Base-by-base conservation (phyloP, 345 rosid species). In the Raphanus raphanistrum region DNA sequence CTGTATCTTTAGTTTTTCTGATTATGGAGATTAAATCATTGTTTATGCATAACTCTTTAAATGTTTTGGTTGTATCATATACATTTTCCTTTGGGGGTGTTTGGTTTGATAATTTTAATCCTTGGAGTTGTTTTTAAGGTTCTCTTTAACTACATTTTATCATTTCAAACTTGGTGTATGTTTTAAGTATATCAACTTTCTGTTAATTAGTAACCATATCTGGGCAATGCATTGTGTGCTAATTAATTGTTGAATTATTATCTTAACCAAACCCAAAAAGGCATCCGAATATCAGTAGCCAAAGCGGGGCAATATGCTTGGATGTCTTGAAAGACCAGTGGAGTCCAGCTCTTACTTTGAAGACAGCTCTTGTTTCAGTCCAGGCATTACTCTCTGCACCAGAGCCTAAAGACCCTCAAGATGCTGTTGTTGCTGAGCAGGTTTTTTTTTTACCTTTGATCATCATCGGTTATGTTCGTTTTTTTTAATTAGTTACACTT, bases 281-380 rank as follows among this genome's bases (percentile, higher is more conserved):
- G 99, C 99, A 96, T 72, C 99, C 99, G 7, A 96, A 96, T 78
- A 91, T 93, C 13, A 96, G 99, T 90, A 93, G 99, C 73, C 99
- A 96, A 80, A 96, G 97, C 70, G 99, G 98, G 17, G 99, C 98
- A 26, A 96, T 93, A 68, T 96, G 99, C 85, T 85, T 96, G 81
- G 99, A 96, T 87, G 83, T 96, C 81, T 83, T 96, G 88, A 93
- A 93, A 84, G 99, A 93, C 68, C 99, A 96, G 48, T 96, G 99
- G 99, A 96, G 99, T 84, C 99, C 99, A 3, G 99, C 99, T 55
- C 93, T 96, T 66, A 96, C 99, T 63, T 72, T 96, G 72, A 96
- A 96, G 88, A 96, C 99, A 3, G 98, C 99, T 15, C 97, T 96
- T 74, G 94, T 93, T 73, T 96, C 99, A 41, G 70, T 96, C 72